Evolutionary conservation across 2,329 filamentous ascomycete species (phyloP).

Genomic region (Helotiales sp.): DNA sequence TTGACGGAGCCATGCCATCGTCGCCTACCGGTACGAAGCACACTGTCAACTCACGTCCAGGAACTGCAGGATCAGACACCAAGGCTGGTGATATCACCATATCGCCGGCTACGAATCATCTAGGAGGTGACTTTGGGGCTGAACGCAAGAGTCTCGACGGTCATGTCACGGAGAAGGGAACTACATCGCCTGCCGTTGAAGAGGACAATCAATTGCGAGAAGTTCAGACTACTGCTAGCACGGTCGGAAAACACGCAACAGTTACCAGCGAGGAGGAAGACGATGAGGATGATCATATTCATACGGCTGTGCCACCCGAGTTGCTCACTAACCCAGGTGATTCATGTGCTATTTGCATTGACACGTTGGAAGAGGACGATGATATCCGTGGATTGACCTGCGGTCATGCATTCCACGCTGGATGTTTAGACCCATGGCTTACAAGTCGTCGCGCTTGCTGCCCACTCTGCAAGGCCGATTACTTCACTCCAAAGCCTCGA

Average conservation of each 20-base stretch:
- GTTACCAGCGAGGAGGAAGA: slow-evolving; percentile 57
- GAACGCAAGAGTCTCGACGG: slow-evolving; percentile 24
- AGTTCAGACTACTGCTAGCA: slow-evolving; percentile 32
- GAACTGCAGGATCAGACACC: slow-evolving; percentile 23
- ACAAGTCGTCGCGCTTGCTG: slow-evolving; percentile 93
- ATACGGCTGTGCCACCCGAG: slow-evolving; percentile 79
- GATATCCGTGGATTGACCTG: slow-evolving; percentile 92
- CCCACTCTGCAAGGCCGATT: slow-evolving; percentile 96
- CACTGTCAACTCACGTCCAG: slow-evolving; percentile 34
- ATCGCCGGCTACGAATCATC: slow-evolving; percentile 15
- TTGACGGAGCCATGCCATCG: slow-evolving; percentile 53
- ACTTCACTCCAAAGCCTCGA: slow-evolving; percentile 91
- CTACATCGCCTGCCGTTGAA: slow-evolving; percentile 27
- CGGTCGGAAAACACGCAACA: slow-evolving; percentile 37
- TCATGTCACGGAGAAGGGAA: slow-evolving; percentile 22
- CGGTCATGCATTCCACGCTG: slow-evolving; percentile 97
- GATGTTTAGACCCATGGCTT: slow-evolving; percentile 94
- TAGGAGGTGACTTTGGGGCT: slow-evolving; percentile 9
- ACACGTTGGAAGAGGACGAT: slow-evolving; percentile 90
- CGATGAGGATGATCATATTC: slow-evolving; percentile 77
- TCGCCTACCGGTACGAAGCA: slow-evolving; percentile 36
- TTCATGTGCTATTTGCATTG: slow-evolving; percentile 94
- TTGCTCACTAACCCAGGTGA: slow-evolving; percentile 81
- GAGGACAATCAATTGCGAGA: slow-evolving; percentile 28
- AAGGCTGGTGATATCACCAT: slow-evolving; percentile 15